These are phyloP conservation scores for Thelephora terrestris DNA, from an alignment of 1,284 basidiomycete genomes.

Conservation along the genomic window DNA sequence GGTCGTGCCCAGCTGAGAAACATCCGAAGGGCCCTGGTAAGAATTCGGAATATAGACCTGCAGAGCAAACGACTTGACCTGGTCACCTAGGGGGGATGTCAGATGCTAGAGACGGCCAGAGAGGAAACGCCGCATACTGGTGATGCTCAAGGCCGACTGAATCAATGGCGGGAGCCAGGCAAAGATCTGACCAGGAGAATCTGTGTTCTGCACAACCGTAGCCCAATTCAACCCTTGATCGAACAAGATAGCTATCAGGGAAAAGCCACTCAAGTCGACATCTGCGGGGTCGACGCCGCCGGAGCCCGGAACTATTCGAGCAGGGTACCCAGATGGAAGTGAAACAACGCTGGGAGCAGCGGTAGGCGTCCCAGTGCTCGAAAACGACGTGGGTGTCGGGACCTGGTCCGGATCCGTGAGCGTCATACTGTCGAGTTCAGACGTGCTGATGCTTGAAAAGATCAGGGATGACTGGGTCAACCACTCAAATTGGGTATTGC, in stretches of 20 bases:
- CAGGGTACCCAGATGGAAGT: conserved; percentile 51
- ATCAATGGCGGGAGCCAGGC: conserved; percentile 45
- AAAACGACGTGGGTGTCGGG: conserved; percentile 29
- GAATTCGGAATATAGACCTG: conserved; percentile 45
- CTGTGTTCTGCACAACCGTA: conserved; percentile 41
- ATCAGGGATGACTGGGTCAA: conserved; percentile 35
- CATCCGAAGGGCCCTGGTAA: conserved; percentile 40
- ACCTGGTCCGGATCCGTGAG: conserved; percentile 42
- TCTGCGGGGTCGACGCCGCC: conserved; percentile 13
- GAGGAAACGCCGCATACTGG: conserved; percentile 28
- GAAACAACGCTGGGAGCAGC: conserved; percentile 26
- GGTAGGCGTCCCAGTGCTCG: conserved; percentile 12
- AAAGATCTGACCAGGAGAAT: conserved; percentile 55
- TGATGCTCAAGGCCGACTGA: conserved; percentile 34
- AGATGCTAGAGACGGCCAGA: conserved; percentile 10
- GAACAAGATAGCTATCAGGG: conserved; percentile 50
- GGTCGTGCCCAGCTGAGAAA: conserved; percentile 40
- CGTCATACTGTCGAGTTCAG: conserved; percentile 13
- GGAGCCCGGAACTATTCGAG: conserved; percentile 42
- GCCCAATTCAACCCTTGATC: conserved; percentile 46
- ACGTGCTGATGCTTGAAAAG: conserved; percentile 30
- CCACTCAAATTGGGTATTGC: conserved; percentile 22
- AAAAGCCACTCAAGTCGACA: conserved; percentile 27
- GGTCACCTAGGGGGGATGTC: conserved; percentile 14
- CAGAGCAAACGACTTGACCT: conserved; percentile 48